A percentile compares a stretch with the other conserved stretches of the same genome.
Evolutionary conservation across 2,329 filamentous ascomycete species (phyloP).

Genomic region (Epichloe glyceriae): DNA sequence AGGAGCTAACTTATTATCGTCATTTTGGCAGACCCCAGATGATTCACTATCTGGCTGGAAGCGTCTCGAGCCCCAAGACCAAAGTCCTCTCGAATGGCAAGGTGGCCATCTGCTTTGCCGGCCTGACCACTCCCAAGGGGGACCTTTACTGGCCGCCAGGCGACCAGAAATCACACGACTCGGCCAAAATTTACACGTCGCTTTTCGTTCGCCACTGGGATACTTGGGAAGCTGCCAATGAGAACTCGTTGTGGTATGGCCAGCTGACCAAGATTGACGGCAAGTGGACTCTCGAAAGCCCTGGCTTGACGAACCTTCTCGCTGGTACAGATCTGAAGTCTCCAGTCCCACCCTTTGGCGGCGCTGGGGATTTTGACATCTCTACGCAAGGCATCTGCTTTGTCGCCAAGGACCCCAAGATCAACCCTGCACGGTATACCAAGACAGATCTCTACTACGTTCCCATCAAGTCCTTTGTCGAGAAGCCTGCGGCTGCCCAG

Average conservation of each 20-base stretch:
- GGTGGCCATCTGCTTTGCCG: slow-evolving; percentile 46
- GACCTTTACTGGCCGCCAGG: slow-evolving; percentile 53
- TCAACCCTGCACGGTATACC: slow-evolving; percentile 62
- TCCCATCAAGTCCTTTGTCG: slow-evolving; percentile 47
- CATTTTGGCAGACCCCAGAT: slow-evolving; percentile 24
- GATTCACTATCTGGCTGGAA: slow-evolving; percentile 36
- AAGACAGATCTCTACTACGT: slow-evolving; percentile 72
- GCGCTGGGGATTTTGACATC: slow-evolving; percentile 68
- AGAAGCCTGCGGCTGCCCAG: slow-evolving; percentile 37
- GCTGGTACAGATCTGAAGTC: slow-evolving; percentile 45
- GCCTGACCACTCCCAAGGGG: slow-evolving; percentile 54
- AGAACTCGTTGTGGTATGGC: slow-evolving; percentile 61
- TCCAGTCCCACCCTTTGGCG: slow-evolving; percentile 69
- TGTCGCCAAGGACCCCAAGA: slow-evolving; percentile 58
- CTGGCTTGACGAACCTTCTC: slow-evolving; percentile 50
- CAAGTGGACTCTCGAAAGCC: slow-evolving; percentile 28
- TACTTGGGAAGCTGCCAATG: slow-evolving; percentile 54
- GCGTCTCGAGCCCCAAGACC: slow-evolving; percentile 46
- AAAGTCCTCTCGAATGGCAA: slow-evolving; percentile 36
- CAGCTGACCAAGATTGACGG: slow-evolving; percentile 35
- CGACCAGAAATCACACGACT: slow-evolving; percentile 45
- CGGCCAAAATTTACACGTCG: slow-evolving; percentile 58
- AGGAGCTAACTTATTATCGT: background rate
- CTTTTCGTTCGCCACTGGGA: slow-evolving; percentile 81
- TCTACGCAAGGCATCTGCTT: slow-evolving; percentile 54